These are phyloP conservation scores for Ceratocystis cacaofunesta DNA, from an alignment of 2,329 filamentous ascomycete species.

Conservation along the genomic window DNA sequence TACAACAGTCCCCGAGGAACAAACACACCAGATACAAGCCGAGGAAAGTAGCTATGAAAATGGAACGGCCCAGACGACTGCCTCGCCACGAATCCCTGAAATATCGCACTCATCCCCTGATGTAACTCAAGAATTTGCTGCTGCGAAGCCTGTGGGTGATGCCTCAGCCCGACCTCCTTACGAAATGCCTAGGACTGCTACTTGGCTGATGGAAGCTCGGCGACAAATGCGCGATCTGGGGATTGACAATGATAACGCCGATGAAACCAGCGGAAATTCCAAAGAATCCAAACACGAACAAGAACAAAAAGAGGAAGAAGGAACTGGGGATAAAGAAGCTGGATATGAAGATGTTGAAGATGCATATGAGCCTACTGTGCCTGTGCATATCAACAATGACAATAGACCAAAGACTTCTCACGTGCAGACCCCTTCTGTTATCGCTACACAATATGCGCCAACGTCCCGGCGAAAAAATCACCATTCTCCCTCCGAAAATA, in stretches of 20 bases:
- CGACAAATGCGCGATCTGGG: conserved; percentile 15
- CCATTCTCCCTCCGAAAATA: not conserved
- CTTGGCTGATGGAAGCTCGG: conserved; percentile 13
- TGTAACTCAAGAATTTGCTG: conserved; percentile 2
- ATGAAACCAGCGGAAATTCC: not conserved
- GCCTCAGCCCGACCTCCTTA: not conserved
- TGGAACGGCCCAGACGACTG: conserved; percentile 5
- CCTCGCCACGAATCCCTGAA: conserved; percentile 14
- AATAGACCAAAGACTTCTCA: not conserved
- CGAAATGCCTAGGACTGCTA: conserved; percentile 6
- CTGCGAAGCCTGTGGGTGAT: not conserved
- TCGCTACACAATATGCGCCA: not conserved
- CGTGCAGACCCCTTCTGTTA: not conserved
- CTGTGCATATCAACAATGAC: conserved; percentile 1
- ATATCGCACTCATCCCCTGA: conserved; percentile 14
- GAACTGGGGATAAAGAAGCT: not conserved
- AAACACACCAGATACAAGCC: conserved; percentile 13
- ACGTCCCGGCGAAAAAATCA: not conserved
- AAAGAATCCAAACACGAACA: conserved; percentile 5
- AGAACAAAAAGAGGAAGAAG: conserved; percentile 6
- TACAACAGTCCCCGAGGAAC: conserved; percentile 15
- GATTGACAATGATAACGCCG: conserved; percentile 10
- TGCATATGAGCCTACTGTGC: conserved; percentile 14
- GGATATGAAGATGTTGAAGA: conserved; percentile 3
- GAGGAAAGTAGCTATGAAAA: conserved; percentile 15